These are phyloP conservation scores for Stagonosporopsis vannaccii DNA, from an alignment of 2,329 filamentous ascomycete species.

Conservation along the genomic window DNA sequence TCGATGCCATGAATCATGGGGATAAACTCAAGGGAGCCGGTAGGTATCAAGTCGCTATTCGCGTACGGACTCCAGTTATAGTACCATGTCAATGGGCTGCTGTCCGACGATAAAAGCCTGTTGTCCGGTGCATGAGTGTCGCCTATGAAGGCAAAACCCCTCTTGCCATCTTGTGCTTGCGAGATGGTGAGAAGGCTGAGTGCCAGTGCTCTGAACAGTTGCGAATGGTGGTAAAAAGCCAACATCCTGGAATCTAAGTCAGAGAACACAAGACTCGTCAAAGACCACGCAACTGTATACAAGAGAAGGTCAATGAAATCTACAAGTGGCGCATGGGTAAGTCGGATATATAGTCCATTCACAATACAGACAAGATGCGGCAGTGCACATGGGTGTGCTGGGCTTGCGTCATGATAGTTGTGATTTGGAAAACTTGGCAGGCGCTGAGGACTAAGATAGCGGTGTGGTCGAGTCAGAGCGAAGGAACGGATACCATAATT, in stretches of 20 bases:
- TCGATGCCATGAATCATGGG: constrained; percentile 79
- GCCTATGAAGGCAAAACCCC: constrained; percentile 75
- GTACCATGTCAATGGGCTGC: constrained; percentile 77
- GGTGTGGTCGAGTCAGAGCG: neutral
- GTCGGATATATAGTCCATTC: constrained; percentile 17
- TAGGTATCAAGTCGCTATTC: constrained; percentile 61
- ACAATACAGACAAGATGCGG: constrained; percentile 21
- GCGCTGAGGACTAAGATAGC: constrained; percentile 12
- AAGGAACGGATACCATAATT: neutral
- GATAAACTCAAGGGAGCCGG: constrained; percentile 71
- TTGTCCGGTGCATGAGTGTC: constrained; percentile 65
- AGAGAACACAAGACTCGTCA: neutral
- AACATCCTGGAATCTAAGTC: neutral
- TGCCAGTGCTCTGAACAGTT: constrained; percentile 1
- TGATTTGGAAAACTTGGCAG: constrained; percentile 37
- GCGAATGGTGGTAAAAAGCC: constrained; percentile 5
- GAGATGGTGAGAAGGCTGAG: constrained; percentile 21
- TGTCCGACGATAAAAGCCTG: constrained; percentile 67
- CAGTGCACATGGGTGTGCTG: constrained; percentile 34
- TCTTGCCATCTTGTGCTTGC: constrained; percentile 63
- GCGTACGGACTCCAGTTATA: constrained; percentile 74
- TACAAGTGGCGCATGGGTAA: constrained; percentile 2
- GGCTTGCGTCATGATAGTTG: constrained; percentile 42
- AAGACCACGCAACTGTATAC: neutral
- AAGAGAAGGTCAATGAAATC: neutral